phyloP scores from a whole-genome alignment of 2,329 filamentous ascomycete species.

The Pyrenophora tritici-repentis region DNA sequence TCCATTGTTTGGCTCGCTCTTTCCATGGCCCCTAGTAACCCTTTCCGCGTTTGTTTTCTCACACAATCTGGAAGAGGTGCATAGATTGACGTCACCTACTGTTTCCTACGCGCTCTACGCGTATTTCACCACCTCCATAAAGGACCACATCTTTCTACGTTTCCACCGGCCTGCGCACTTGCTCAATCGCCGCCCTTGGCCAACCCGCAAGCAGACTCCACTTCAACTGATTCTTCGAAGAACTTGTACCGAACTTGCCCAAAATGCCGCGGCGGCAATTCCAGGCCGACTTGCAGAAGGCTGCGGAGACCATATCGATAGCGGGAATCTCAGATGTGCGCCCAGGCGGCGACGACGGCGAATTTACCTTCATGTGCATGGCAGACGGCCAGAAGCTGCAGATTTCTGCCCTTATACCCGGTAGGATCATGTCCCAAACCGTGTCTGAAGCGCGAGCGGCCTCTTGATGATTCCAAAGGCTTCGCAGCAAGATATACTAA shows the following conservation, averaged over 20 bases:
- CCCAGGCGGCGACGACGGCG: conserved; percentile 71
- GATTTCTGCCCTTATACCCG: conserved; percentile 48
- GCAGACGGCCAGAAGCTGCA: conserved; percentile 37
- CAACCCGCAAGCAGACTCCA: not conserved
- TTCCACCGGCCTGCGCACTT: not conserved
- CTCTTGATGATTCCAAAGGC: no score
- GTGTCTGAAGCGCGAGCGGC: not conserved
- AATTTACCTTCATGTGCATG: conserved; percentile 63
- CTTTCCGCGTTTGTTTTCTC: conserved; percentile 4
- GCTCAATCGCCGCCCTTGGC: conserved; percentile 7
- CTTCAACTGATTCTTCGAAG: no score
- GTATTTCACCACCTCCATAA: not conserved
- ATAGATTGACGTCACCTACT: conserved; percentile 8
- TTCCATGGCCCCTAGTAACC: conserved; percentile 5
- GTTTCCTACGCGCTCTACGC: not conserved
- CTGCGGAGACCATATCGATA: conserved; percentile 47
- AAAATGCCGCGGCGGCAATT: conserved; percentile 71
- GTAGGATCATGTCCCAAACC: conserved; percentile 18
- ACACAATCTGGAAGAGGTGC: not conserved
- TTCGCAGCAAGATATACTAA: not conserved
- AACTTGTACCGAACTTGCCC: not conserved
- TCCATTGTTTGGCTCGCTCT: conserved; percentile 3
- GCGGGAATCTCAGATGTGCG: conserved; percentile 60
- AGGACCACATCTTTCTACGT: not conserved
- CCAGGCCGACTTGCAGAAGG: conserved; percentile 60